phyloP scores from a whole-genome alignment of 2,329 filamentous ascomycete genomes.

The Gaeumannomyces sp. region DNA sequence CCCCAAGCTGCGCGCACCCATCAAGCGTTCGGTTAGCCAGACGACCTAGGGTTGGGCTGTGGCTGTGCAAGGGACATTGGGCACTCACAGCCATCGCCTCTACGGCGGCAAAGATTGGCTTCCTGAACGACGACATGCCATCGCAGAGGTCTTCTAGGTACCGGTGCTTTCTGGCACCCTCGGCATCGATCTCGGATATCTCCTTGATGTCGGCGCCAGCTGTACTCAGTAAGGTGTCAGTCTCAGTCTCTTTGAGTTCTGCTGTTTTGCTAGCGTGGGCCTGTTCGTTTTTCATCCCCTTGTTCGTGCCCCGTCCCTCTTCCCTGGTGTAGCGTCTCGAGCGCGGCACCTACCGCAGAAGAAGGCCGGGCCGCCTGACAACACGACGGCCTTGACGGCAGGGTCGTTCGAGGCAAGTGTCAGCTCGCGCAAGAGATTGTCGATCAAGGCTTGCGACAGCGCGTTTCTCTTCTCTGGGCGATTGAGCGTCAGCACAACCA shows the following conservation, averaged over 20 bases:
- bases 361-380: slow-evolving; percentile 6
- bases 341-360: slow-evolving; percentile 5
- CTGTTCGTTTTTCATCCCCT: background rate
- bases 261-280: too few relatives aligned
- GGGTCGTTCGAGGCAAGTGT: slow-evolving; percentile 1
- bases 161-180: slow-evolving; percentile 20
- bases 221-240: slow-evolving; percentile 11
- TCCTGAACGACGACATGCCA: slow-evolving; percentile 30
- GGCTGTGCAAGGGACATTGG: background rate
- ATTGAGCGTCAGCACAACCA: slow-evolving; percentile 7
- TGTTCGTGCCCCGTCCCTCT: background rate
- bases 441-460: slow-evolving; percentile 7
- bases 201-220: slow-evolving; percentile 31
- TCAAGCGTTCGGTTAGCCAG: background rate
- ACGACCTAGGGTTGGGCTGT: slow-evolving; percentile 5
- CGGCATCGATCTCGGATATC: slow-evolving; percentile 22
- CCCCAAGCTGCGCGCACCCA: slow-evolving; percentile 35
- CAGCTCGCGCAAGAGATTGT: slow-evolving; percentile 4
- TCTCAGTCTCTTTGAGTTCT: background rate
- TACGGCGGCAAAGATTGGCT: slow-evolving; percentile 44
- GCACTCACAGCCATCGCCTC: slow-evolving; percentile 42
- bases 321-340: background rate
- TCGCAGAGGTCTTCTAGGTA: slow-evolving; percentile 35
- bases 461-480: slow-evolving; percentile 10
- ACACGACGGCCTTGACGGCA: slow-evolving; percentile 5